A percentile compares a stretch with the other conserved stretches of the same genome.
Evolutionary conservation across 1,284 basidiomycete species (phyloP).

Genomic region (Gymnopus androsaceus): DNA sequence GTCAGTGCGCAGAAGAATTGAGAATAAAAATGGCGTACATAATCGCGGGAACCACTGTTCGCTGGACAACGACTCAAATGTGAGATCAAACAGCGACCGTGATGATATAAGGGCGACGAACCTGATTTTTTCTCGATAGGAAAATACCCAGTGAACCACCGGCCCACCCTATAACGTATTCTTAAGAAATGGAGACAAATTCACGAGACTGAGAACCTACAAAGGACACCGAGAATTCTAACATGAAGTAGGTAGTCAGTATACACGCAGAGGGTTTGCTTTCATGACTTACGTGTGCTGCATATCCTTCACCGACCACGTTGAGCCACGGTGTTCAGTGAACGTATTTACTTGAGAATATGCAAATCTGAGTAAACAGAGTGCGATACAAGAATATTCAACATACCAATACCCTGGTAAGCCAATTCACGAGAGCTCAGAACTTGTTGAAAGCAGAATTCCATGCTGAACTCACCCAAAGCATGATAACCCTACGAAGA

Average conservation of each 20-base stretch:
- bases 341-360: constrained; percentile 79
- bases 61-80: constrained; percentile 38
- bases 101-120: constrained; percentile 22
- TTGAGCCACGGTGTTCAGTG: constrained; percentile 82
- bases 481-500: constrained; percentile 67
- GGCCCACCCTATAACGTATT: constrained; percentile 72
- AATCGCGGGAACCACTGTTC: constrained; percentile 80
- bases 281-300: constrained; percentile 76
- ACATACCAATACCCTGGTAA: constrained; percentile 59
- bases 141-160: constrained; percentile 90
- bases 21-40: constrained; percentile 56
- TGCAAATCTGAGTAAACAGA: constrained; percentile 5
- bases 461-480: constrained; percentile 65
- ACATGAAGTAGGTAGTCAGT: constrained; percentile 4
- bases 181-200: constrained; percentile 10
- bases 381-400: background rate
- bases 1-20: constrained; percentile 7
- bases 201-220: constrained; percentile 33
- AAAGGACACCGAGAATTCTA: constrained; percentile 62
- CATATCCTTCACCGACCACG: constrained; percentile 92
- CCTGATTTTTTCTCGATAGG: constrained; percentile 80
- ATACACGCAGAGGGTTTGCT: constrained; percentile 2
- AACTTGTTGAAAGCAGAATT: background rate
- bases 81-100: constrained; percentile 8
- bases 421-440: background rate